These are phyloP conservation scores for Fusarium sacchari DNA, from an alignment of 2,329 filamentous ascomycete genomes.

Conservation along the genomic window DNA sequence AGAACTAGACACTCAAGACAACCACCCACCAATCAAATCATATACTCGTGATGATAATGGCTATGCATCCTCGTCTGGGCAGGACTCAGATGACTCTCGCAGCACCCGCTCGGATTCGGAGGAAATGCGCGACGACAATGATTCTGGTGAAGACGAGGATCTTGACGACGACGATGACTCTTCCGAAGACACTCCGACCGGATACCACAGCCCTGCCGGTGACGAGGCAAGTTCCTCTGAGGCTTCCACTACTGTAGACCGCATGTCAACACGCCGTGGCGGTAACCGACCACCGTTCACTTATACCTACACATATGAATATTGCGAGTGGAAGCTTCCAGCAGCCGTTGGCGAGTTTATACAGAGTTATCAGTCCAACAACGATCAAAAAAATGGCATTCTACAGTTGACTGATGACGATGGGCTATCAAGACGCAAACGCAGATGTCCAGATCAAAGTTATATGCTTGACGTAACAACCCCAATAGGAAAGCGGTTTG, in stretches of 20 bases:
- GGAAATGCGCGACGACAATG: not conserved
- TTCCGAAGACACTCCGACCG: not conserved
- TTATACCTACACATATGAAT: not conserved
- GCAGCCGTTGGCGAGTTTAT: slow-evolving; percentile 13
- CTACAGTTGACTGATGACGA: not conserved
- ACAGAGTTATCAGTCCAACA: not conserved
- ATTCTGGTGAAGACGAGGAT: not conserved
- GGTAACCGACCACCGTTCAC: not conserved
- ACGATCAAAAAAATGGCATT: not conserved
- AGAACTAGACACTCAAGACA: not conserved
- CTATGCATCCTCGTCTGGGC: not conserved
- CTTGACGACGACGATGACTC: not conserved
- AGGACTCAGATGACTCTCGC: not conserved
- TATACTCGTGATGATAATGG: not conserved
- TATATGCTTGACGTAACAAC: not conserved
- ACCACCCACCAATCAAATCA: not conserved
- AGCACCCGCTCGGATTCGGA: not conserved
- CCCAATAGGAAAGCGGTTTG: slow-evolving; percentile 18
- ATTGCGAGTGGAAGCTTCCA: slow-evolving; percentile 1
- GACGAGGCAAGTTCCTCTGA: not conserved
- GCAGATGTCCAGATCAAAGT: not conserved
- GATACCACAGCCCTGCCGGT: not conserved
- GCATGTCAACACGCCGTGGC: not conserved
- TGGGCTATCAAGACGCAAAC: not conserved
- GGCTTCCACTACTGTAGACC: slow-evolving; percentile 18